Base-by-base conservation (phyloP, 805 yeast genomes). In the Saturnispora saitoi region DNA sequence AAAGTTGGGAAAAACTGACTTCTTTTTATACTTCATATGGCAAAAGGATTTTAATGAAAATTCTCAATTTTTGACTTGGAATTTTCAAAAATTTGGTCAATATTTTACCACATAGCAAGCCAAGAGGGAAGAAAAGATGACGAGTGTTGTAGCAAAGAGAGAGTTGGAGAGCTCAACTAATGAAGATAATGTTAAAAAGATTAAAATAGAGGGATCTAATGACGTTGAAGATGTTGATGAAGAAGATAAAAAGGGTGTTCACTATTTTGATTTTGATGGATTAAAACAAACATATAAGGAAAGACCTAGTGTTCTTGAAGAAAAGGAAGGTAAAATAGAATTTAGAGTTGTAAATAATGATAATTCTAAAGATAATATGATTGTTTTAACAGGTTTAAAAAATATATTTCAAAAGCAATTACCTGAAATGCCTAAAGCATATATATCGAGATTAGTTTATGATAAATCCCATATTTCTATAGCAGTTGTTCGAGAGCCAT, bases 381-480 rank as follows among this genome's bases (percentile, higher is more conserved):
- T 93, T 73, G 91, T 93, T 44, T 70, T 93, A 53, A 93, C 98
- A 0, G 99, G 99, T 1, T 68, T 93, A 53, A 93, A 93, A 67
- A 93, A 91, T 63, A 91, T 93, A 55, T 93, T 93, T 65, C 99
- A 93, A 64, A 90, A 90, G 60, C 99, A 93, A 68, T 75, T 93
- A 54, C 99, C 99, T 2, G 91, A 93, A 67, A 93, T 93, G 99
- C 99, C 99, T 19, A 77, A 93, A 53, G 98, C 93, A 62, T 93
- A 93, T 67, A 93, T 93, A 60, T 88, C 96, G 5, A 71, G 99
- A 55, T 75, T 93, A 52, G 98, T 93, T 3, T 93, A 89, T 62
- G 99, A 93, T 62, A 71, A 97, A 56, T 83, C 91, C 36, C 99
- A 93, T 68, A 70, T 95, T 36, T 89, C 97, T 0, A 89, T 93